Base-by-base conservation (phyloP, 1,284 basidiomycete genomes). In the Cryptococcus amylolentus region DNA sequence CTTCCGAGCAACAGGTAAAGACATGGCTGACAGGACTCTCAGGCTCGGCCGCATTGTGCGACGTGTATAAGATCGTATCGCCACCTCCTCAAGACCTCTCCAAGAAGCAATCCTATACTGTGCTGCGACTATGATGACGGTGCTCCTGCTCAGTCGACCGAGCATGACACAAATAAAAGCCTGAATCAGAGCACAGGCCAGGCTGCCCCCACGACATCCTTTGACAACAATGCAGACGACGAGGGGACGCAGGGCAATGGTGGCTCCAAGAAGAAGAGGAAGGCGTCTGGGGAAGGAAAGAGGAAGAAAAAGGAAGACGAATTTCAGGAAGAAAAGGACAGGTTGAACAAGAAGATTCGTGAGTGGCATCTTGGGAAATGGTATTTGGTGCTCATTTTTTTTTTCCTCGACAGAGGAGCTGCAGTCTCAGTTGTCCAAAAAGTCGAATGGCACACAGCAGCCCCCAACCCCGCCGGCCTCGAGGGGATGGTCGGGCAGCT, bases 1-100 rank as follows among this genome's bases (percentile, higher is more conserved):
- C 46, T 23, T 23, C 23, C 26, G 12, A 44, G 13, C 26, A 63
- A 43, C 23, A 42, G 12, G 31, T 35, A 35, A 35, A 35, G 31
- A 10, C 31, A 7, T 31, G 8, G 9, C 20, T 41, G 31, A 50
- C 31, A 23, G 18, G 31, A 6, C 14, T 57, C 26, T 26, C 16
- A 64, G 62, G 55, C 65, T 28, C 61, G 72, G 45, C 76, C 76
- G 1, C 69, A 77, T 44, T 78, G 76, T 60, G 66, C 68, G 1
- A 77, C 76, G 0, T 78, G 76, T 53, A 64, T 75, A 1, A 55
- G 75, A 43, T 75, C 72, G 5, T 68, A 75, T 54, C 66, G 69
- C 28, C 75, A 77, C 49, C 52, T 71, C 1, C 45, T 73, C 40
- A 63, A 70, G 9, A 75, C 73, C 0, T 60, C 70, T 9, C 71